Conservation (phyloP, 225 moss, liverwort and hornwort species). For the Pseudisothecium myosuroides region DNA sequence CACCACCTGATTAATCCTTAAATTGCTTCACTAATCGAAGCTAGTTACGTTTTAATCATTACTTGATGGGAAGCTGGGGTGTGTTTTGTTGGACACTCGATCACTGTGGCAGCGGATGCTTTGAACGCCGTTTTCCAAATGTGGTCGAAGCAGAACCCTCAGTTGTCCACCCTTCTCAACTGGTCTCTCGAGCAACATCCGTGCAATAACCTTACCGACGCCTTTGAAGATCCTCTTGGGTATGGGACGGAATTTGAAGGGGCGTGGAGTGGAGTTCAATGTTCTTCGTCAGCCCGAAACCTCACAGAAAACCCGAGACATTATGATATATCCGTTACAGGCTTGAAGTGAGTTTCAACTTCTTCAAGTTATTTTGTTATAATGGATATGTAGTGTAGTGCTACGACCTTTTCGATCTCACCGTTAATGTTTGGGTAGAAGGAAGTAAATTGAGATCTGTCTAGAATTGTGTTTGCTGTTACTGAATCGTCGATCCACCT, state of each 20-base stretch:
- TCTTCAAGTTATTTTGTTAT: background rate
- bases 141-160: background rate
- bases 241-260: background rate
- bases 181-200: background rate
- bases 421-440: background rate
- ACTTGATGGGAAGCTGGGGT: background rate
- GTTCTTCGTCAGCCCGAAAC: background rate
- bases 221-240: too few relatives aligned
- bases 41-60: background rate
- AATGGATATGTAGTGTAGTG: background rate
- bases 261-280: background rate
- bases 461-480: background rate
- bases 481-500: background rate
- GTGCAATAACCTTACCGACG: background rate
- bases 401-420: background rate
- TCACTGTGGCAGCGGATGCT: background rate
- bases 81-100: too few relatives aligned
- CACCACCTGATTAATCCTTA: background rate
- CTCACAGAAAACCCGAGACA: rapidly evolving
- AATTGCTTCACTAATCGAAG: background rate
- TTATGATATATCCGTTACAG: background rate
- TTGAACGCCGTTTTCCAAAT: background rate
- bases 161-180: background rate
- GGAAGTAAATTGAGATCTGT: background rate
- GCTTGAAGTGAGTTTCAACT: background rate